These are phyloP conservation scores for Fusarium illudens DNA, from an alignment of 2,329 filamentous ascomycete species.

Conservation along the genomic window DNA sequence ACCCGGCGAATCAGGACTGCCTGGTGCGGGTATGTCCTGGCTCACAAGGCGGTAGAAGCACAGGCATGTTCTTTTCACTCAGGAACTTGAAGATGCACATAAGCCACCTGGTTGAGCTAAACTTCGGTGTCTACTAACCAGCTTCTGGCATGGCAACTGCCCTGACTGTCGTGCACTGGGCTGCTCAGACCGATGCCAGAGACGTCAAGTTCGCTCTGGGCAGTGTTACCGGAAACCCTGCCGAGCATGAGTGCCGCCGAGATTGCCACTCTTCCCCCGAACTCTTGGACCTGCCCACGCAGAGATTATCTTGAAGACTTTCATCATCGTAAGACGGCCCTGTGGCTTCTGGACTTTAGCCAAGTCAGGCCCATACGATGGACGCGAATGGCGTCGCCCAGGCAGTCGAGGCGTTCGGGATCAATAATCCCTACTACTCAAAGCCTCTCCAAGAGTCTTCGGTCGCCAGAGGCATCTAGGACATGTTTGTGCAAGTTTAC, in stretches of 20 bases:
- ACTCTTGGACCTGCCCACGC: neutral
- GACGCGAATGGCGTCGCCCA: constrained; percentile 31
- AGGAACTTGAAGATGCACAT: constrained; percentile 46
- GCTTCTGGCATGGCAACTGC: constrained; percentile 39
- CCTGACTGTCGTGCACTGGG: constrained; percentile 47
- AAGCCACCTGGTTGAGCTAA: constrained; percentile 40
- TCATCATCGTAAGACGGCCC: constrained; percentile 11
- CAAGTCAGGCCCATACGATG: constrained; percentile 36
- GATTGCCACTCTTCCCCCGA: neutral
- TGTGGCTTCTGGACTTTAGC: constrained; percentile 48
- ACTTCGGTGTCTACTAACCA: constrained; percentile 23
- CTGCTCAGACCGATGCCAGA: constrained; percentile 39
- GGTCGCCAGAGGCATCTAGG: neutral
- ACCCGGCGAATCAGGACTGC: constrained; percentile 35
- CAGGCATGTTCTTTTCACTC: constrained; percentile 38
- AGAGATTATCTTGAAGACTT: constrained; percentile 15
- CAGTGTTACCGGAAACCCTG: constrained; percentile 6
- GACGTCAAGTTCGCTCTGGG: constrained; percentile 48
- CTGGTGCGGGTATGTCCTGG: constrained; percentile 36
- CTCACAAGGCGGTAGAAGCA: neutral
- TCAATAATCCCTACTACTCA: constrained; percentile 40
- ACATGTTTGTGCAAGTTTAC: neutral
- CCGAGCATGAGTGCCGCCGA: neutral
- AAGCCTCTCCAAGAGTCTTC: constrained; percentile 5
- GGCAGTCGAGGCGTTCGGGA: constrained; percentile 26